Evolutionary conservation across 441 rosid genomes (phyloP).

Genomic region (Macaranga tanarius): DNA sequence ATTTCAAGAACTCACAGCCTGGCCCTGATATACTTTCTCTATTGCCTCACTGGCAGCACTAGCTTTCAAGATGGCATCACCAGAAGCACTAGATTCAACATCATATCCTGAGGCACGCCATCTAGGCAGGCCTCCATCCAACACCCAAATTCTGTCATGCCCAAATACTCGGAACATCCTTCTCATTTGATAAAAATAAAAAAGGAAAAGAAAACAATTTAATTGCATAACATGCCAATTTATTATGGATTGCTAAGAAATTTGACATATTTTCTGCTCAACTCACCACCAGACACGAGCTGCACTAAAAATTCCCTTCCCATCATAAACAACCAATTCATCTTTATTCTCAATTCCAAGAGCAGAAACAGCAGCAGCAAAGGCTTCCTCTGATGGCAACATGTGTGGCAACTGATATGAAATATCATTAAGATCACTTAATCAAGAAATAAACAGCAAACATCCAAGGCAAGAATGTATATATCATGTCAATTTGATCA

Average conservation of each 20-base stretch:
- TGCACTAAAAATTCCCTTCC: conserved; percentile 94
- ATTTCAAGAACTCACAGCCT: conserved; percentile 48
- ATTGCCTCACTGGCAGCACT: conserved; percentile 96
- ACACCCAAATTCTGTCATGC: conserved; percentile 91
- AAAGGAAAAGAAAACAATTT: not conserved
- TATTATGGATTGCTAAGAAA: conserved; percentile 1
- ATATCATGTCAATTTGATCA: not conserved
- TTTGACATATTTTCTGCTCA: conserved; percentile 17
- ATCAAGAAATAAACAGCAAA: conserved; percentile 17
- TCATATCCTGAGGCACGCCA: conserved; percentile 97
- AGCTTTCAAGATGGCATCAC: conserved; percentile 85
- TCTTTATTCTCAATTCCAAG: conserved; percentile 88
- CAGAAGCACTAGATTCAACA: conserved; percentile 94
- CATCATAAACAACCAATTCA: conserved; percentile 92
- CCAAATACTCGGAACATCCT: conserved; percentile 98
- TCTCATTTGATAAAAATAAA: conserved; percentile 21
- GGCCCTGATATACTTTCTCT: conserved; percentile 86
- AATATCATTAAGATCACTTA: conserved; percentile 15
- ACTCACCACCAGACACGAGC: conserved; percentile 99
- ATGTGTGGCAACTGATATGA: conserved; percentile 81
- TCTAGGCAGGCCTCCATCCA: conserved; percentile 95
- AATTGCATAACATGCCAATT: not conserved
- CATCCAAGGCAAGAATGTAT: not conserved
- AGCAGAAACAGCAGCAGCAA: conserved; percentile 92
- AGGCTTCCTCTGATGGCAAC: conserved; percentile 94